Base-by-base conservation (phyloP, 305 asterid genomes). In the Fraxinus nigra region DNA sequence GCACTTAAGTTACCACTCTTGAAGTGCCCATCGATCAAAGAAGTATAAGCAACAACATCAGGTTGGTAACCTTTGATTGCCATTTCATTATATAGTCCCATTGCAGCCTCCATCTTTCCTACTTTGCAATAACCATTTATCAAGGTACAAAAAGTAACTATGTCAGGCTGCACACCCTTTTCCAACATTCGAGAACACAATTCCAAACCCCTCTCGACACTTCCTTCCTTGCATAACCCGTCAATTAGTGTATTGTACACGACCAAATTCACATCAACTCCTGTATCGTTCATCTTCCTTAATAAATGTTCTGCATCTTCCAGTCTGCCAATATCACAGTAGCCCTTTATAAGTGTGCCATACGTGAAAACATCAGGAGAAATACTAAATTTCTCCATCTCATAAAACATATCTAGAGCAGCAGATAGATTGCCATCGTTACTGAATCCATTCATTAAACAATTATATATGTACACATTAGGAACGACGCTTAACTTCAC, bases 11-110 rank as follows among this genome's bases (percentile, higher is more conserved):
- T 91, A 51, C 95, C 93, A 56, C 78, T 87, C 81, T 92, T 92
- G 91, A 95, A 95, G 78, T 92, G 92, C 70, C 97, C 97, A 34
- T 92, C 91, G 43, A 95, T 90, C 82, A 95, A 78, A 61, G 91
- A 77, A n/a, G 98, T 93, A 73, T 85, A 90, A 33, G 90, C 90
- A 69, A 92, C 89, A 79, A 93, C 94, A 81, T 93, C 98, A 63
- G 94, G 92, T 63, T 86, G 83, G 83, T 81, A 85, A n/a, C 92
- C 97, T 82, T 95, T 93, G 38, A 90, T 90, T 22, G 30, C 56
- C 97, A 95, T 93, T 82, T 95, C 97, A 34, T 87, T 79, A 86
- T 85, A 89, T 75, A 95, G 86, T 72, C 97, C 95, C 91, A 84
- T 85, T 7, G 98, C 98, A 78, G 91, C 93, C 65, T 87, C 92